Conservation (phyloP, 2,329 filamentous ascomycete genomes). For the Penicillium sp. region DNA sequence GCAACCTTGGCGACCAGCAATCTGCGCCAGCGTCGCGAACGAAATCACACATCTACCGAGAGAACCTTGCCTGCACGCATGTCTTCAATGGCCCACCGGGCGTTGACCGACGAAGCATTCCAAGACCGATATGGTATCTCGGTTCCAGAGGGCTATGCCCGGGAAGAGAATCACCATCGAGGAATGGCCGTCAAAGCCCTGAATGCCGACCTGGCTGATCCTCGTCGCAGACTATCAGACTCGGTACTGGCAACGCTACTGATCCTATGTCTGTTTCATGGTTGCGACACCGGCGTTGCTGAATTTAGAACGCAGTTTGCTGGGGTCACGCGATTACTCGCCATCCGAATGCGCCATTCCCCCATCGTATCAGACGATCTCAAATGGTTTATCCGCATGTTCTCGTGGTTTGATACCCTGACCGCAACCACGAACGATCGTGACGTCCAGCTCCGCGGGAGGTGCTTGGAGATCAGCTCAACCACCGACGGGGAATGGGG, state of each 20-base stretch:
- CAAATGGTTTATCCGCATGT: constrained; percentile 85
- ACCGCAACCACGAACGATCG: constrained; percentile 89
- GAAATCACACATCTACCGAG: constrained; percentile 56
- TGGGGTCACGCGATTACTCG: constrained; percentile 86
- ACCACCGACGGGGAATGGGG: constrained; percentile 69
- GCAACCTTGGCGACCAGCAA: constrained; percentile 89
- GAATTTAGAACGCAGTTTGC: constrained; percentile 94
- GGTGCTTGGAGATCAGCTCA: constrained; percentile 64
- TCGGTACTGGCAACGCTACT: constrained; percentile 85
- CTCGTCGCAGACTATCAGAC: constrained; percentile 74
- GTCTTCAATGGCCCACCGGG: constrained; percentile 50
- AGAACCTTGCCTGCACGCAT: constrained; percentile 53
- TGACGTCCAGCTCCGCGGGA: constrained; percentile 73
- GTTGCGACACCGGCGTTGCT: constrained; percentile 88
- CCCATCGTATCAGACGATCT: constrained; percentile 66
- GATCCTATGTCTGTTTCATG: constrained; percentile 86
- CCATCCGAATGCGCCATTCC: constrained; percentile 67
- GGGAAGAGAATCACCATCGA: constrained; percentile 82
- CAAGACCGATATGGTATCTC: constrained; percentile 45
- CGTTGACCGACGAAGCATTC: constrained; percentile 42
- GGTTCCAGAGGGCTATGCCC: constrained; percentile 61
- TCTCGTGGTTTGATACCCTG: constrained; percentile 93
- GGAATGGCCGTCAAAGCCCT: constrained; percentile 79
- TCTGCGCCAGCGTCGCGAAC: constrained; percentile 73
- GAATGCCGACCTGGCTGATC: constrained; percentile 80